phyloP scores from a whole-genome alignment of 371 early-diverging fungal genomes.

The Rhizopus arrhizus region DNA sequence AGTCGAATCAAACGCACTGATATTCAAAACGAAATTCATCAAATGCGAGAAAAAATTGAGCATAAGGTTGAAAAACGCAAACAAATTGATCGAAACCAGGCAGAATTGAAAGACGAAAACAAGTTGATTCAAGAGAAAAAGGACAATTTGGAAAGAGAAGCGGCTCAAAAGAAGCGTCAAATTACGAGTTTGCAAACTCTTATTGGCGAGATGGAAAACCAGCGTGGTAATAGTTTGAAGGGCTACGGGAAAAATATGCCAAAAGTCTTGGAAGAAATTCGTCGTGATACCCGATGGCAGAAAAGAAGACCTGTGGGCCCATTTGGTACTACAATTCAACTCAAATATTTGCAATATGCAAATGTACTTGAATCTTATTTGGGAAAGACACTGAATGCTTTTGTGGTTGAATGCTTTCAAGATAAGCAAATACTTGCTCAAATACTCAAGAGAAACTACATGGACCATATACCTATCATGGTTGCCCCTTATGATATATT shows the following conservation, averaged over 20 bases:
- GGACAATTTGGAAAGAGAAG: neutral
- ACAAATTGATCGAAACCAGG: slow-evolving; percentile 14
- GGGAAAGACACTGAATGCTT: slow-evolving; percentile 68
- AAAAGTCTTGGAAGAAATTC: slow-evolving; percentile 67
- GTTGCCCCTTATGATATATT: slow-evolving; percentile 68
- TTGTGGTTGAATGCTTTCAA: slow-evolving; percentile 73
- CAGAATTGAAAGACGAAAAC: slow-evolving; percentile 27
- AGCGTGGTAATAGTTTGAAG: slow-evolving; percentile 64
- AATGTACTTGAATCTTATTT: slow-evolving; percentile 73
- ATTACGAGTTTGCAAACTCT: slow-evolving; percentile 10
- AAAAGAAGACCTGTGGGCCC: slow-evolving; percentile 81
- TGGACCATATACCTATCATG: slow-evolving; percentile 59
- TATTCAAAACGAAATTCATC: slow-evolving; percentile 41
- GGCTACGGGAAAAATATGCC: slow-evolving; percentile 77
- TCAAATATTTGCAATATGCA: slow-evolving; percentile 68
- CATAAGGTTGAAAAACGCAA: neutral
- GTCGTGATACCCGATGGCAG: slow-evolving; percentile 57
- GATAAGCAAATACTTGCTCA: slow-evolving; percentile 61
- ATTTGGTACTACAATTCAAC: slow-evolving; percentile 71
- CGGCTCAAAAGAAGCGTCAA: slow-evolving; percentile 6
- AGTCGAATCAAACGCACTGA: slow-evolving; percentile 25
- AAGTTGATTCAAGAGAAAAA: slow-evolving; percentile 18
- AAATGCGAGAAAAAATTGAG: slow-evolving; percentile 23
- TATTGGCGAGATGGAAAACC: slow-evolving; percentile 50
- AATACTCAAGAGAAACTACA: slow-evolving; percentile 54